These are phyloP conservation scores for Cryptococcus sp. DNA, from an alignment of 1,284 basidiomycete species.

Conservation along the genomic window DNA sequence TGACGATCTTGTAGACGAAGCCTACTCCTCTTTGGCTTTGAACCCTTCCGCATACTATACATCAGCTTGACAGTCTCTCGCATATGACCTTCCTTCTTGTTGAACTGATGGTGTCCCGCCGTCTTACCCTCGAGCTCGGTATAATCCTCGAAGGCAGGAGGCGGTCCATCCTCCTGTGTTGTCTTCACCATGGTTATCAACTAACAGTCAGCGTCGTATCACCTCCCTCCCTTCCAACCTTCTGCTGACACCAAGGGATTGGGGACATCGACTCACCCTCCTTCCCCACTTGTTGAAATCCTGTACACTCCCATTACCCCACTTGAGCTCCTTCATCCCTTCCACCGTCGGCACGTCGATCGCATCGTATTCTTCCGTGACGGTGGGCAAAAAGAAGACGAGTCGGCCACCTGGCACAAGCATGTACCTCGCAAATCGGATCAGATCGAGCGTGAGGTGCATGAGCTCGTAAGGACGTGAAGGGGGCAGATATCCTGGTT, in stretches of 20 bases:
- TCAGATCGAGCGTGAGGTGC: slow-evolving; percentile 71
- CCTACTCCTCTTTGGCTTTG: background rate
- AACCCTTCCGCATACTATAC: slow-evolving; percentile 1
- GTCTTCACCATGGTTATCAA: slow-evolving; percentile 82
- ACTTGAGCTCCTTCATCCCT: slow-evolving; percentile 63
- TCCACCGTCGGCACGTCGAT: slow-evolving; percentile 69
- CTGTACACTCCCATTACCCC: slow-evolving; percentile 84
- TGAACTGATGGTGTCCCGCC: slow-evolving; percentile 2
- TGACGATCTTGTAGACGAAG: background rate
- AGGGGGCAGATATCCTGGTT: slow-evolving; percentile 63
- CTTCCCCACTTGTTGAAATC: slow-evolving; percentile 95
- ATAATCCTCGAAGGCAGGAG: slow-evolving; percentile 37
- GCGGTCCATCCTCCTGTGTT: slow-evolving; percentile 46
- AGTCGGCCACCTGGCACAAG: slow-evolving; percentile 80
- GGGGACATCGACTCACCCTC: slow-evolving; percentile 56
- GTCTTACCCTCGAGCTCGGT: slow-evolving; percentile 12
- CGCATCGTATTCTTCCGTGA: slow-evolving; percentile 81
- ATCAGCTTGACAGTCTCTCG: background rate
- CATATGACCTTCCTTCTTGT: background rate
- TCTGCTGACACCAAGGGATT: background rate
- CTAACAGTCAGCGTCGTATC: slow-evolving; percentile 47
- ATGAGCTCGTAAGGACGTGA: slow-evolving; percentile 91
- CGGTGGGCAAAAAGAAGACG: slow-evolving; percentile 91
- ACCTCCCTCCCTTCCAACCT: background rate
- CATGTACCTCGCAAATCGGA: slow-evolving; percentile 74